phyloP scores from a whole-genome alignment of 768 basidiomycete species.

The Galerina marginata region DNA sequence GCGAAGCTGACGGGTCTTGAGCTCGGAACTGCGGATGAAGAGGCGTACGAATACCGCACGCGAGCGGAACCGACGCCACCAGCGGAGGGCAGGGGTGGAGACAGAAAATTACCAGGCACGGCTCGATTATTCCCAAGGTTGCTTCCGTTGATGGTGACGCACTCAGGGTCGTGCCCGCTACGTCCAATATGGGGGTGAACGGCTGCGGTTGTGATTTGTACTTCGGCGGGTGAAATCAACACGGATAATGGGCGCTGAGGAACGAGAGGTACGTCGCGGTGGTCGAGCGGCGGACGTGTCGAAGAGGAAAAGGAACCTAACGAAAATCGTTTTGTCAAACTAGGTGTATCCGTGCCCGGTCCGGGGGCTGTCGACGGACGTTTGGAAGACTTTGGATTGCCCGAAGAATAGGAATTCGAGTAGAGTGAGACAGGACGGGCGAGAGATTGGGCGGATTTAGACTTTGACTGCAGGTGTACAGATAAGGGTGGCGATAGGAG shows the following conservation, averaged over 20 bases:
- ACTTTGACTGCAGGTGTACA: slow-evolving; percentile 4
- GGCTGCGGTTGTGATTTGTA: not conserved
- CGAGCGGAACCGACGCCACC: not conserved
- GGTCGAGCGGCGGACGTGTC: not conserved
- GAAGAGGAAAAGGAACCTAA: not conserved
- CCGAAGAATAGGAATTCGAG: not conserved
- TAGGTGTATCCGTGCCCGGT: not conserved
- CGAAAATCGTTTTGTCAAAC: not conserved
- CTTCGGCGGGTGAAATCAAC: not conserved
- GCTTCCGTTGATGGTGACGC: not conserved
- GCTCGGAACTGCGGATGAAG: not conserved
- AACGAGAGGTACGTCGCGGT: not conserved
- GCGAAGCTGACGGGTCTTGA: not conserved
- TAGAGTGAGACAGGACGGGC: slow-evolving; percentile 6
- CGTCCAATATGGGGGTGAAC: not conserved
- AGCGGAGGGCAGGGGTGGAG: not conserved
- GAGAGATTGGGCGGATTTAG: slow-evolving; percentile 1
- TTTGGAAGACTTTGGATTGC: not conserved
- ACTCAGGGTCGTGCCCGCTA: not conserved
- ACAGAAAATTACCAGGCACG: not conserved
- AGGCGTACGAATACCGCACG: slow-evolving; percentile 3
- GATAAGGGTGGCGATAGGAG: slow-evolving; percentile 14
- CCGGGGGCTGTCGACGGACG: slow-evolving; percentile 14
- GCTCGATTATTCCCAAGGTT: not conserved
- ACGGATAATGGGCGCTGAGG: not conserved